These are phyloP conservation scores for Fusarium sp. DNA, from an alignment of 2,329 filamentous ascomycete genomes.

Conservation along the genomic window DNA sequence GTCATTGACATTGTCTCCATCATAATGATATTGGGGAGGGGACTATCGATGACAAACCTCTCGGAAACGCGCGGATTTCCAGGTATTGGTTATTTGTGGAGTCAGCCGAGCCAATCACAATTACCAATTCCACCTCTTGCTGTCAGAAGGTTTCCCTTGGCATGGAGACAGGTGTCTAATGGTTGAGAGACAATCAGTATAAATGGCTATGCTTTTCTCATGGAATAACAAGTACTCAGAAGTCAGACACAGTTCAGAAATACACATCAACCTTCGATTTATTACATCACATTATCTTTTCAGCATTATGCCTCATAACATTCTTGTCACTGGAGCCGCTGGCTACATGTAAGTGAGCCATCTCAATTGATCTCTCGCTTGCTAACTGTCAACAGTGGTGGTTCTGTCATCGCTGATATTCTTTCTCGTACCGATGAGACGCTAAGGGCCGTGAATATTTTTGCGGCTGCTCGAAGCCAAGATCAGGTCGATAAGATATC, in stretches of 20 bases:
- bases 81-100: not conserved
- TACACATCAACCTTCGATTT: too few relatives aligned
- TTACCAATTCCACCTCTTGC: fast-evolving
- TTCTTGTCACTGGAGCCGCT: constrained; percentile 52
- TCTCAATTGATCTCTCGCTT: not conserved
- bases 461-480: constrained; percentile 50
- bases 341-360: constrained; percentile 48
- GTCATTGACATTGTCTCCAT: not conserved
- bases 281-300: not conserved
- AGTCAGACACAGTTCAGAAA: too few relatives aligned
- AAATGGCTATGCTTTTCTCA: not conserved
- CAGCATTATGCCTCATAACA: constrained; percentile 40
- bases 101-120: not conserved
- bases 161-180: not conserved
- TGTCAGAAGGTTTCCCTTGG: not conserved
- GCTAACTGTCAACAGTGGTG: constrained; percentile 45
- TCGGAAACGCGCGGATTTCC: constrained; percentile 15
- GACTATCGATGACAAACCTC: constrained; percentile 5
- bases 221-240: not conserved
- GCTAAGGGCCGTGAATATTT: constrained; percentile 43
- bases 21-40: not conserved
- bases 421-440: constrained; percentile 33
- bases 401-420: constrained; percentile 52
- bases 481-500: constrained; percentile 50
- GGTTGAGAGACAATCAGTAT: not conserved